A percentile compares a stretch with the other conserved stretches of the same genome.
Evolutionary conservation across 257 asterid species (phyloP).

Genomic region (Rhazya stricta): DNA sequence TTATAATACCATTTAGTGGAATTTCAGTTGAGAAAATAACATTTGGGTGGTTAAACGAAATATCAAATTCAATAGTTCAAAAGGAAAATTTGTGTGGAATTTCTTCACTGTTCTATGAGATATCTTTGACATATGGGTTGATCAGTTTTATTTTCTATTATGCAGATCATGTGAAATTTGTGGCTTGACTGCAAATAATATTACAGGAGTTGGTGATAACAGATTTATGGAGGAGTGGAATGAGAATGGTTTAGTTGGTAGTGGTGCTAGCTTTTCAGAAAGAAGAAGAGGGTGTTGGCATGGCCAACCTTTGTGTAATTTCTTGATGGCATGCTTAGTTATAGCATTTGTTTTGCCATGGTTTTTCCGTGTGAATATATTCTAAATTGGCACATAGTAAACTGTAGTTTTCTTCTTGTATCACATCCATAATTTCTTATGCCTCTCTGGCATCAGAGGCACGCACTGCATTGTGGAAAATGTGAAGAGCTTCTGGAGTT

Average conservation of each 20-base stretch:
- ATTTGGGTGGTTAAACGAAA: not conserved
- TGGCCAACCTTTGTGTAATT: conserved; percentile 64
- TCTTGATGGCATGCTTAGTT: conserved; percentile 71
- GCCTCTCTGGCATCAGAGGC: not conserved
- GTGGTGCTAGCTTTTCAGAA: conserved; percentile 13
- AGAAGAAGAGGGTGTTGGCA: conserved; percentile 47
- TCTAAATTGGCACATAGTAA: conserved; percentile 13
- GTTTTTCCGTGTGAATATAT: conserved; percentile 72
- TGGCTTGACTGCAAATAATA: conserved; percentile 53
- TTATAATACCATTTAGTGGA: not conserved
- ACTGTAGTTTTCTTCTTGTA: not conserved
- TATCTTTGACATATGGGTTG: not conserved
- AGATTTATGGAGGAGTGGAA: conserved; percentile 73
- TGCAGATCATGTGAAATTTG: conserved; percentile 85
- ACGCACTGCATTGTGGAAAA: not conserved
- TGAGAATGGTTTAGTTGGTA: conserved; percentile 27
- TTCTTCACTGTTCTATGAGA: not conserved
- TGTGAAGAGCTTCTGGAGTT: not conserved
- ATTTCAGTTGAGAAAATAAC: not conserved
- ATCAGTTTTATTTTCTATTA: not conserved
- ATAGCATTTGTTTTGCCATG: conserved; percentile 72
- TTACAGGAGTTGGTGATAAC: conserved; percentile 38
- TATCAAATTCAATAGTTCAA: not conserved
- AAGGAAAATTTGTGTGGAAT: not conserved
- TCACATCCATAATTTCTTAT: not conserved